Conservation (phyloP, 2,329 filamentous ascomycete genomes). For the Aspergillus sp. region DNA sequence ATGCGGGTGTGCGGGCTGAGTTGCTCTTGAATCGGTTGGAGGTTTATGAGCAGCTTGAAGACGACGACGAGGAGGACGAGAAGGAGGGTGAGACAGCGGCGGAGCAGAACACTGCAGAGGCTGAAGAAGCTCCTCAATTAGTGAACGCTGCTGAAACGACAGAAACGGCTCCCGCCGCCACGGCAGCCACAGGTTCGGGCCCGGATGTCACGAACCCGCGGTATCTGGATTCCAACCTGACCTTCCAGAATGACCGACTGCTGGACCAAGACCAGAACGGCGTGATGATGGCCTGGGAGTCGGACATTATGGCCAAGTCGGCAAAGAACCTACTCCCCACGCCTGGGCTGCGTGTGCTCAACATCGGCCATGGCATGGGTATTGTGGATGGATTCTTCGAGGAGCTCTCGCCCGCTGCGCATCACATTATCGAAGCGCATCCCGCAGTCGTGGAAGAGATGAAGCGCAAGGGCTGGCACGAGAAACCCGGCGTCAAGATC, state of each 20-base stretch:
- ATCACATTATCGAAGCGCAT: conserved; percentile 87
- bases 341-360: conserved; percentile 68
- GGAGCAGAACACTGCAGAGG: conserved; percentile 34
- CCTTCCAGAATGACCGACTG: conserved; percentile 63
- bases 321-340: conserved; percentile 65
- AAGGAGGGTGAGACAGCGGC: conserved; percentile 31
- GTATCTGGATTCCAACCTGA: conserved; percentile 67
- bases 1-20: conserved; percentile 88
- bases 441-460: conserved; percentile 70
- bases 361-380: conserved; percentile 88
- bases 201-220: conserved; percentile 59
- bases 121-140: conserved; percentile 20
- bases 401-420: conserved; percentile 61
- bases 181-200: conserved; percentile 14
- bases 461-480: conserved; percentile 65
- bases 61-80: conserved; percentile 44
- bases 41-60: conserved; percentile 68
- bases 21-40: conserved; percentile 79
- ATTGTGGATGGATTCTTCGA: conserved; percentile 79
- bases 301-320: conserved; percentile 76
- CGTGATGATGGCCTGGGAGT: conserved; percentile 94
- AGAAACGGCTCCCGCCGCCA: conserved; percentile 6
- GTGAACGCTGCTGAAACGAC: conserved; percentile 17
- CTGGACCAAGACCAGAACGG: conserved; percentile 75
- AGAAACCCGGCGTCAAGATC: conserved; percentile 58